A percentile compares a stretch with the other conserved stretches of the same genome.
phyloP scores from a whole-genome alignment of 768 basidiomycete species.

The Paxillus ammoniavirescens region DNA sequence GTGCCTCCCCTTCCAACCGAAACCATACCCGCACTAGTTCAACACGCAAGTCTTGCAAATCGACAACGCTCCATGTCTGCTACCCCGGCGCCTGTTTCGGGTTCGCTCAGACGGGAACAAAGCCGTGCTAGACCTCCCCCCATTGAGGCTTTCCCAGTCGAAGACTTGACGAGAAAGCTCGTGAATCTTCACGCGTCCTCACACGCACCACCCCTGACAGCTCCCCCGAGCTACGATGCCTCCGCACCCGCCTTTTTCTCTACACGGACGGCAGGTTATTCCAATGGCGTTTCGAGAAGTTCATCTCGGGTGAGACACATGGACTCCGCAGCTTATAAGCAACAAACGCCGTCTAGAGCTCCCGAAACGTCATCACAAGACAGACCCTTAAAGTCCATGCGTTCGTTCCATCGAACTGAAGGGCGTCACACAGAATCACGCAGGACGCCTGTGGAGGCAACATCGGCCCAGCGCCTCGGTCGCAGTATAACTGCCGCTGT shows the following conservation, averaged over 20 bases:
- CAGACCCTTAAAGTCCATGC: conserved; percentile 43
- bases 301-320: conserved; percentile 18
- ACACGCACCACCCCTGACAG: conserved; percentile 11
- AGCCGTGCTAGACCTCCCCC: conserved; percentile 44
- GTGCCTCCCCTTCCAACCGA: conserved; percentile 14
- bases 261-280: conserved; percentile 9
- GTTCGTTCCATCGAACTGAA: conserved; percentile 60
- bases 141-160: conserved; percentile 44
- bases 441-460: conserved; percentile 32
- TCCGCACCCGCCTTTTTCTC: conserved; percentile 8
- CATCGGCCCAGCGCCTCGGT: conserved; percentile 28
- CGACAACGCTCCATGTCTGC: conserved; percentile 33
- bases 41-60: conserved; percentile 36
- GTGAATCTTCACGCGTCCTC: conserved; percentile 44
- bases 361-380: conserved; percentile 20
- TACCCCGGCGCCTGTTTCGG: conserved; percentile 16
- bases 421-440: conserved; percentile 34
- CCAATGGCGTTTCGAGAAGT: conserved; percentile 18
- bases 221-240: conserved; percentile 9
- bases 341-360: conserved; percentile 21
- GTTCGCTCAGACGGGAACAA: conserved; percentile 35
- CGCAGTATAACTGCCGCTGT: conserved; percentile 36
- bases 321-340: conserved; percentile 13
- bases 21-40: conserved; percentile 30
- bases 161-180: conserved; percentile 60